phyloP scores from a whole-genome alignment of 176 grass and related monocot genomes.

The Hyparrhenia diplandra region DNA sequence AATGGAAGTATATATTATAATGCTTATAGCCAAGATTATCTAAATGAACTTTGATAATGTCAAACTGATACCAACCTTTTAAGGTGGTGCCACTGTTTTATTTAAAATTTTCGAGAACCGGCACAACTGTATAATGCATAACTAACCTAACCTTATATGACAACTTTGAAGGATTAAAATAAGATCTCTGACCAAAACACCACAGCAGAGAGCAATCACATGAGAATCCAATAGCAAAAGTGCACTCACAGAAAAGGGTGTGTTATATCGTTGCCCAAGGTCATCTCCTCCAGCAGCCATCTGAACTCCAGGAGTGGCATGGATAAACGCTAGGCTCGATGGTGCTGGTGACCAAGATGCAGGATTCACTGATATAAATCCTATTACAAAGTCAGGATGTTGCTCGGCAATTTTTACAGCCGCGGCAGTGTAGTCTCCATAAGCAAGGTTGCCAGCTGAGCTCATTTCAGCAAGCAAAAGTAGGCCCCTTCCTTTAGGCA shows the following conservation, averaged over 20 bases:
- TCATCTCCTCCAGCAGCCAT: conserved; percentile 54
- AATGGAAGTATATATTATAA: neutral
- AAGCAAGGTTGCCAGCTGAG: conserved; percentile 82
- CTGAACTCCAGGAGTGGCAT: conserved; percentile 82
- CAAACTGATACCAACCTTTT: neutral
- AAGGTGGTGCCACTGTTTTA: neutral
- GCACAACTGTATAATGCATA: neutral
- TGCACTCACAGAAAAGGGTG: conserved; percentile 65
- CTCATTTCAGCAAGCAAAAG: conserved; percentile 98
- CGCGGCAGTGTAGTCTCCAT: conserved; percentile 71
- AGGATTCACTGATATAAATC: conserved; percentile 94
- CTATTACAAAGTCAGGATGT: conserved; percentile 81
- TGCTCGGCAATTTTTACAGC: conserved; percentile 83
- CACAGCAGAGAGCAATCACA: neutral
- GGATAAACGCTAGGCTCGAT: conserved; percentile 56
- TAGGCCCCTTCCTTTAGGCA: conserved; percentile 63
- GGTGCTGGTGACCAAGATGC: conserved; percentile 61
- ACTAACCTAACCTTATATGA: neutral
- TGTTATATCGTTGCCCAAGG: conserved; percentile 74
- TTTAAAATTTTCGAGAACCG: neutral
- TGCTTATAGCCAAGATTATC: neutral
- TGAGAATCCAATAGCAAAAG: neutral
- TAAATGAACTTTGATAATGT: neutral
- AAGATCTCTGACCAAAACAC: neutral
- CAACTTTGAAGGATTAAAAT: neutral